These are phyloP conservation scores for Phytophthora multivora DNA, from an alignment of 352 stramenopile species.

Conservation along the genomic window DNA sequence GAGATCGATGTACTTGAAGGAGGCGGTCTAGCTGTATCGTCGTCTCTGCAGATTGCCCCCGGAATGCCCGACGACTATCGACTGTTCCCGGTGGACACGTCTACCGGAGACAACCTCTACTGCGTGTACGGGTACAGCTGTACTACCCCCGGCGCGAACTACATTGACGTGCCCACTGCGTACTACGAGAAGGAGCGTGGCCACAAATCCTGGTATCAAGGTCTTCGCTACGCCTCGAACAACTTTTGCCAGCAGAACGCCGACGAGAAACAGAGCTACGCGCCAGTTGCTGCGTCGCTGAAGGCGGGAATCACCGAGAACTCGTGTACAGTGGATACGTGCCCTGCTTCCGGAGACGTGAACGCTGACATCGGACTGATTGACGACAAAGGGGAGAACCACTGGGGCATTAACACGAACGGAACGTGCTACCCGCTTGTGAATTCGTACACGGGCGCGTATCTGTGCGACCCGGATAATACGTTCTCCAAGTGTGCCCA, in stretches of 20 bases:
- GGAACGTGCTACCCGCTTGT: conserved; percentile 60
- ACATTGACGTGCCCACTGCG: conserved; percentile 34
- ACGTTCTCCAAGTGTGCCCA: conserved; percentile 34
- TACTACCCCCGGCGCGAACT: conserved; percentile 34
- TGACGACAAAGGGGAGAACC: conserved; percentile 16
- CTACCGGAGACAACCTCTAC: conserved; percentile 22
- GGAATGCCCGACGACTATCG: conserved; percentile 55
- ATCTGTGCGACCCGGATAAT: conserved; percentile 65
- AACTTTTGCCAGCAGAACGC: conserved; percentile 34
- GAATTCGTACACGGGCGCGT: conserved; percentile 63
- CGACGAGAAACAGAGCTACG: conserved; percentile 23
- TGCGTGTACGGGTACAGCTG: conserved; percentile 39
- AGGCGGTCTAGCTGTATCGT: conserved; percentile 61
- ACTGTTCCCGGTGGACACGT: conserved; percentile 21
- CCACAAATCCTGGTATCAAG: conserved; percentile 50
- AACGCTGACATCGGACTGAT: conserved; percentile 38
- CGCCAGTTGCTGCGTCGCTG: conserved; percentile 23
- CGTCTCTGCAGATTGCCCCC: conserved; percentile 82
- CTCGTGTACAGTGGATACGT: conserved; percentile 27
- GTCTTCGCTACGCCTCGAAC: conserved; percentile 44
- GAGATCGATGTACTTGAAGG: conserved; percentile 94
- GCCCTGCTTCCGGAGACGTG: conserved; percentile 40
- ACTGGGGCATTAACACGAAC: conserved; percentile 51
- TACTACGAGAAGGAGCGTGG: conserved; percentile 32
- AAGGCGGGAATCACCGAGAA: conserved; percentile 38